phyloP scores from a whole-genome alignment of 148 eudicot species.

The Arctostaphylos glauca region DNA sequence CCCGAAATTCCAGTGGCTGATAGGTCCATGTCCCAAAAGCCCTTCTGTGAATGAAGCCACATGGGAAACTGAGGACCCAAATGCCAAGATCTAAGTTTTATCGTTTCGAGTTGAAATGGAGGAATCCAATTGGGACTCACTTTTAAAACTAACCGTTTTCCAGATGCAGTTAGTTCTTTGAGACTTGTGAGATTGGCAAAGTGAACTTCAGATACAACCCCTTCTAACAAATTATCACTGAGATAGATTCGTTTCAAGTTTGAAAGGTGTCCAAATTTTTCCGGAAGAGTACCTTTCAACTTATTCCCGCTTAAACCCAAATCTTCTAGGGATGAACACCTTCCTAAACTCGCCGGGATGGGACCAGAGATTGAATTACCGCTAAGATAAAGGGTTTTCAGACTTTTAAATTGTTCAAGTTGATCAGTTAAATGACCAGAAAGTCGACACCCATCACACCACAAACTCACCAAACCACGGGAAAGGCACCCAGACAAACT shows the following conservation, averaged over 20 bases:
- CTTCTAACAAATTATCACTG: neutral
- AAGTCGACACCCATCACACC: no score
- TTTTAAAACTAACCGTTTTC: slow-evolving; percentile 17
- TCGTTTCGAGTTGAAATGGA: no score
- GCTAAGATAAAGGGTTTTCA: neutral
- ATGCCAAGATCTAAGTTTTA: no score
- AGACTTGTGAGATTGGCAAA: slow-evolving; percentile 16
- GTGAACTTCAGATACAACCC: slow-evolving; percentile 17
- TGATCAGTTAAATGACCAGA: no score
- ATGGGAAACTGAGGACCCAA: no score
- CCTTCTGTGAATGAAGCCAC: no score
- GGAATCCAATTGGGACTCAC: no score
- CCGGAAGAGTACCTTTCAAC: slow-evolving; percentile 14
- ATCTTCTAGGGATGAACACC: neutral
- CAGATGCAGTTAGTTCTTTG: neutral
- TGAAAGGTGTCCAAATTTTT: slow-evolving; percentile 9
- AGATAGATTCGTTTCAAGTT: neutral
- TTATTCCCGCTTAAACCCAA: neutral
- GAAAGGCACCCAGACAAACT: no score
- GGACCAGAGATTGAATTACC: neutral
- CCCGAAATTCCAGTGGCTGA: no score
- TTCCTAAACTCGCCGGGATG: neutral
- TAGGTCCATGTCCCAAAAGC: no score
- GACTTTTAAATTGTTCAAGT: no score
- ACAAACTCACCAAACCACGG: no score